Evolutionary conservation across 768 basidiomycete genomes (phyloP), one percentile per base, ranked within the genome.

Genomic region (Podaxis sp.): DNA sequence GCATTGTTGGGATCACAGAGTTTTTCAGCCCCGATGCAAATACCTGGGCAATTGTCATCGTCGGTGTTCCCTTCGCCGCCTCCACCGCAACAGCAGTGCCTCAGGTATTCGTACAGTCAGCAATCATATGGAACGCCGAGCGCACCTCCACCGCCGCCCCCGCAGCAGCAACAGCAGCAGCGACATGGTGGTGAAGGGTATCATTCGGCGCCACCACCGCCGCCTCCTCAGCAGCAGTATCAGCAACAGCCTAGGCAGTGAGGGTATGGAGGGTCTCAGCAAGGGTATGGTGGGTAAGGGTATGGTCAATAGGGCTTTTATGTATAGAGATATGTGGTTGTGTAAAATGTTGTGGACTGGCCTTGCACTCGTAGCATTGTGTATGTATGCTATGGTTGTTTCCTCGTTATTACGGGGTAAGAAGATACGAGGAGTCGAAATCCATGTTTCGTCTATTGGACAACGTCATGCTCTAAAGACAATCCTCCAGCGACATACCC

Each of bases 1-100:
- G 72, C 71, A 0, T 66, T 78, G 66, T 78, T 81, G 44, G 73
- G 68, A n/a, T 57, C 70, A 0, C 33, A 63, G 7, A 40, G 17
- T 12, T 53, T 63, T 41, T 24, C 41, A 22, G 49, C 26, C 2
- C 62, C 50, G 5, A 49, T 22, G 11, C 64, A 48, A 10, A 33
- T 20, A 13, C 64, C 53, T 26, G 58, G 58, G 8, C 65, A 56
- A 38, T 8, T 65, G 17, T 26, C 64, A 30, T 60, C 67, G 66
- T 20, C 65, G 63, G 11, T 58, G 60, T 44, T 65, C 63, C 66
- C 69, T 8, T 62, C 69, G 36, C 69, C 66, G 26, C 71, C 65
- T 38, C 68, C 65, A 30, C 60, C 53, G 44, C 71, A 69, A 37
- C 67, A 66, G 6, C 64, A 65, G 38, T 67, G 70, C 37, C 50